Evolutionary conservation across 2,329 filamentous ascomycete genomes (phyloP).

Genomic region (Phialophora macrospora): DNA sequence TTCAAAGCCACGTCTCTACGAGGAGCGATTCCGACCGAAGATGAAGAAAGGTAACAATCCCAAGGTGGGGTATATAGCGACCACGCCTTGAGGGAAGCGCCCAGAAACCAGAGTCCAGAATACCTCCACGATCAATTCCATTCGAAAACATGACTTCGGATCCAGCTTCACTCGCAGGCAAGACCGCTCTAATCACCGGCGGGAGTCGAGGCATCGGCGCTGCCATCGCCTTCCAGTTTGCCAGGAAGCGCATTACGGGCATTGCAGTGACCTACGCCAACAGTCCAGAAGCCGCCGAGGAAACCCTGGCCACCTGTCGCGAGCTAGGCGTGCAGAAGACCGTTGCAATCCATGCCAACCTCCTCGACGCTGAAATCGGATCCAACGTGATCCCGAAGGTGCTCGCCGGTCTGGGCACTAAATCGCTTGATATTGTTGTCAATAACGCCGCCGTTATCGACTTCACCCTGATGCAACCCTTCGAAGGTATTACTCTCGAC

Average conservation of each 20-base stretch:
- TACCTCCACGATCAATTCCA: neutral
- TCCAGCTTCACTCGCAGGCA: conserved; percentile 9
- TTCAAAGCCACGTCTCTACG: neutral
- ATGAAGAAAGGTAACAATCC: neutral
- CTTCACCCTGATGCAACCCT: conserved; percentile 12
- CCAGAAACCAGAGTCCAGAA: neutral
- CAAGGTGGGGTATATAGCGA: neutral
- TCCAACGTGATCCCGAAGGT: conserved; percentile 18
- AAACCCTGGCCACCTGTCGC: conserved; percentile 1
- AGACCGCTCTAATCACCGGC: conserved; percentile 16
- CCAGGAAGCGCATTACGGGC: conserved; percentile 9
- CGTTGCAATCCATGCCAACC: conserved; percentile 19
- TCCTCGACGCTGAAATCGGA: conserved; percentile 20
- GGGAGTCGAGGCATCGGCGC: conserved; percentile 35
- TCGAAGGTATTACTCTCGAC: conserved; percentile 9
- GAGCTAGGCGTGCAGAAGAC: conserved; percentile 14
- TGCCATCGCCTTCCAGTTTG: conserved; percentile 21
- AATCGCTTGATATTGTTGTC: conserved; percentile 26
- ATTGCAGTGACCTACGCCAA: conserved; percentile 23
- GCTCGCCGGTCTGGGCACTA: conserved; percentile 20
- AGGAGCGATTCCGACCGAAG: neutral
- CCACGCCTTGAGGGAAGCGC: neutral
- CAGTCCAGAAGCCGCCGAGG: conserved; percentile 19
- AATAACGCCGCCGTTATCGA: conserved; percentile 18
- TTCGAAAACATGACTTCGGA: neutral